Evolutionary conservation across 140 eudicot genomes (phyloP).

Genomic region (Bidens hawaiensis): DNA sequence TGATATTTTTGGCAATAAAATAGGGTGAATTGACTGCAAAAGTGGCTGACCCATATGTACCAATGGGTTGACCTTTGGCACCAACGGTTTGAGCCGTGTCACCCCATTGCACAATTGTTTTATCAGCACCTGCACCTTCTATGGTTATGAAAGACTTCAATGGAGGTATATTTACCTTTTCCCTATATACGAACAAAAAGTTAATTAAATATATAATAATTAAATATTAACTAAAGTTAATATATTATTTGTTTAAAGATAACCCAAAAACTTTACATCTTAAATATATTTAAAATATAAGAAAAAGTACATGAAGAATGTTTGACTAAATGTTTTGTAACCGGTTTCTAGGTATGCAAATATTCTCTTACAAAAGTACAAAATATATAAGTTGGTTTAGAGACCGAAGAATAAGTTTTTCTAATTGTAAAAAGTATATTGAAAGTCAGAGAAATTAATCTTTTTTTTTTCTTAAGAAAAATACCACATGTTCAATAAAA

Average conservation of each 20-base stretch:
- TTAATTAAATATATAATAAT: not conserved
- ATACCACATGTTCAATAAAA: conserved; percentile 19
- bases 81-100: conserved; percentile 89
- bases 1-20: conserved; percentile 83
- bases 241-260: not conserved
- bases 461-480: not conserved
- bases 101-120: conserved; percentile 89
- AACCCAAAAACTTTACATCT: not conserved
- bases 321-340: conserved; percentile 16
- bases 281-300: not conserved
- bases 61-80: conserved; percentile 70
- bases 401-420: not conserved
- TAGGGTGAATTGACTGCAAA: conserved; percentile 93
- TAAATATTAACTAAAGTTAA: not conserved
- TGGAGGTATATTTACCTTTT: conserved; percentile 82
- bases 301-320: conserved; percentile 4
- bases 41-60: conserved; percentile 81
- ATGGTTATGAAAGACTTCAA: conserved; percentile 74
- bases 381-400: not conserved
- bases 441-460: not conserved
- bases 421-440: not conserved
- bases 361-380: conserved; percentile 10
- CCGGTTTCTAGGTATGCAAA: not conserved
- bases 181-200: conserved; percentile 41
- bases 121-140: conserved; percentile 93